Base-by-base conservation (phyloP, 23 red algal genomes). In the Agarophyton chilense region DNA sequence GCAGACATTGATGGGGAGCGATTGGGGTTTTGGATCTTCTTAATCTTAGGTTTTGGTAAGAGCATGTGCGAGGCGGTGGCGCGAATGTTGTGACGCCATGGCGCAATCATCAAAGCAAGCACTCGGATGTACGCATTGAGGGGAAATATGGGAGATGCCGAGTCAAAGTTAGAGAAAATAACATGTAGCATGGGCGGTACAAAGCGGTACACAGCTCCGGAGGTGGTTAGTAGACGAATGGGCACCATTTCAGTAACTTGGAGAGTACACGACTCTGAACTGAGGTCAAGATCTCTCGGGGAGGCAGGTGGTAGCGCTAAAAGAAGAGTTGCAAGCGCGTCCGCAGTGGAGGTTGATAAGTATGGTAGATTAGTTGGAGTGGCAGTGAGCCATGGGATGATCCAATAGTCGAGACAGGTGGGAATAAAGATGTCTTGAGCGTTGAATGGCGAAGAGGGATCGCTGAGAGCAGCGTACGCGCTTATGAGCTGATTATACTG, bases 401-500 rank as follows among this genome's bases (percentile, higher is more conserved):
- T 54, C 68, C 50, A 77, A 31, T 47, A 62, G n/a, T 88, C 84
- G 29, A 77, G 45, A 88, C 49, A 41, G 26, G 84, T 66, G 51
- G 68, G 65, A 75, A 88, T 75, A 36, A 88, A 77, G 49, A 88
- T 57, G 71, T 45, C 50, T 22, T 75, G 28, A 7, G 12, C 34
- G 52, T 75, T 52, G 34, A 66, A n/a, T 24, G 21, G 5, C 1
- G 66, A 46, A 1, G 34, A 35, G 29, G 65, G 19, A 47, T 45
- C 38, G 11, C 49, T 29, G 10, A 51, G 57, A 32, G 68, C 65
- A 19, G 71, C 84, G 46, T 88, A 77, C n/a, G 66, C 65, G 40
- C 64, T 51, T n/a, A 88, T 45, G 7, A 75, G 34, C 40, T 88
- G 84, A 78, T 88, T 88, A 29, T 88, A 88, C 12, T 72, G 66